Conservation (phyloP, 768 basidiomycete species). For the Collybiopsis luxurians region DNA sequence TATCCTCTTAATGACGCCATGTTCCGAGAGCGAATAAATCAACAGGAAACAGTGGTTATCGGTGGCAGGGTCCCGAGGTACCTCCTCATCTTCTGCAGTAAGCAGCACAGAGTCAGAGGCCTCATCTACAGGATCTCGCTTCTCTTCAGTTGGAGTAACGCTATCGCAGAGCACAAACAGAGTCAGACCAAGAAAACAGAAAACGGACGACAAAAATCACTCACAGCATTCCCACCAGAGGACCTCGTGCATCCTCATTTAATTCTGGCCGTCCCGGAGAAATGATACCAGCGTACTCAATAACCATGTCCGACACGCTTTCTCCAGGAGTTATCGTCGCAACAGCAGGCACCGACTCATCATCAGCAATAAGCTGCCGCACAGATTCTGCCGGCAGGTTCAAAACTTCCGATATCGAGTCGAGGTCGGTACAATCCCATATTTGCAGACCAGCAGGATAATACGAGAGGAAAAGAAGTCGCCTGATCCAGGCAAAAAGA, state of each 20-base stretch:
- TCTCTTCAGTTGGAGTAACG: constrained; percentile 7
- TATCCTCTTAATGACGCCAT: constrained; percentile 31
- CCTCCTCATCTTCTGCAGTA: background rate
- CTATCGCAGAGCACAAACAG: background rate
- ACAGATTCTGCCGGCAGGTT: constrained; percentile 31
- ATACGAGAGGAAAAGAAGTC: constrained; percentile 55
- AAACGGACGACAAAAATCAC: background rate
- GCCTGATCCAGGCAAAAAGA: constrained; percentile 22
- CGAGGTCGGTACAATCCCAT: constrained; percentile 56
- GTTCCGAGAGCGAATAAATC: constrained; percentile 6
- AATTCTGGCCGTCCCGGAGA: background rate
- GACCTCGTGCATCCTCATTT: background rate
- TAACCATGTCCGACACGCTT: background rate
- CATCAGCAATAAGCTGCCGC: background rate
- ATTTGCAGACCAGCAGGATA: constrained; percentile 46
- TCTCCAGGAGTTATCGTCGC: background rate
- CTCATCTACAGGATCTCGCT: constrained; percentile 1
- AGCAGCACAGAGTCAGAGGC: constrained; percentile 6
- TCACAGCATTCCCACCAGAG: background rate
- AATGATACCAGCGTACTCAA: constrained; percentile 6
- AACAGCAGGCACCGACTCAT: background rate
- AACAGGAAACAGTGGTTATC: background rate
- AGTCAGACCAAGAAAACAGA: background rate
- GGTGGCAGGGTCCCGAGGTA: background rate
- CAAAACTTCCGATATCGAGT: constrained; percentile 49